phyloP scores from a whole-genome alignment of 805 yeast species.

The Millerozyma acaciae region DNA sequence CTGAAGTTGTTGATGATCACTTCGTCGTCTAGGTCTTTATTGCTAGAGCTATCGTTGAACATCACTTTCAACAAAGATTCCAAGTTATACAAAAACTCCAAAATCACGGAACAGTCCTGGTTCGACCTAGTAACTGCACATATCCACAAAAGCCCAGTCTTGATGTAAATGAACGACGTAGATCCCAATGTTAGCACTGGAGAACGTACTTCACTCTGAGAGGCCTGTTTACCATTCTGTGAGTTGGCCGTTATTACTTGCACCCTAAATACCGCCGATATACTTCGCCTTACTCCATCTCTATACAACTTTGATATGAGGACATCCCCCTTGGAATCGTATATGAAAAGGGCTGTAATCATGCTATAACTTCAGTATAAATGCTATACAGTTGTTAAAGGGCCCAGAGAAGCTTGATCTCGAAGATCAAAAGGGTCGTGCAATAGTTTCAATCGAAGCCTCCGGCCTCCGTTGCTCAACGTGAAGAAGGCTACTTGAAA shows the following conservation, averaged over 20 bases:
- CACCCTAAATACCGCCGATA: constrained; percentile 85
- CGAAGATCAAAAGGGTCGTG: no score
- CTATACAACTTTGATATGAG: constrained; percentile 69
- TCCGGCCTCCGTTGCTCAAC: no score
- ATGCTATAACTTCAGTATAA: no score
- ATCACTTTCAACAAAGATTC: constrained; percentile 45
- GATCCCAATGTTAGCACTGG: constrained; percentile 78
- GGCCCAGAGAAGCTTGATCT: no score
- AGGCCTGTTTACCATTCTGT: constrained; percentile 10
- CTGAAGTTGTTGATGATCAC: constrained; percentile 62
- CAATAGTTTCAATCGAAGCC: no score
- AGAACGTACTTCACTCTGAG: constrained; percentile 25
- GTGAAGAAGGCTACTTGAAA: no score
- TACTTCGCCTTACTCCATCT: constrained; percentile 72
- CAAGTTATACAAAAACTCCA: constrained; percentile 73
- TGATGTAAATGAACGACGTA: constrained; percentile 81
- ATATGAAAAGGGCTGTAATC: constrained; percentile 82
- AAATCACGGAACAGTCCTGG: constrained; percentile 73
- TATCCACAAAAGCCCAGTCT: constrained; percentile 61
- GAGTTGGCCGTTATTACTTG: constrained; percentile 70
- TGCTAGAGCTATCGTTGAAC: constrained; percentile 8
- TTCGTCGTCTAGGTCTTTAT: constrained; percentile 23
- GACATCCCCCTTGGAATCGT: constrained; percentile 78
- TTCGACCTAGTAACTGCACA: constrained; percentile 90
- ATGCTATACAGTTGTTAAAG: no score